Conservation (phyloP, 1,284 basidiomycete species). For the Phaffia rhodozyma region DNA sequence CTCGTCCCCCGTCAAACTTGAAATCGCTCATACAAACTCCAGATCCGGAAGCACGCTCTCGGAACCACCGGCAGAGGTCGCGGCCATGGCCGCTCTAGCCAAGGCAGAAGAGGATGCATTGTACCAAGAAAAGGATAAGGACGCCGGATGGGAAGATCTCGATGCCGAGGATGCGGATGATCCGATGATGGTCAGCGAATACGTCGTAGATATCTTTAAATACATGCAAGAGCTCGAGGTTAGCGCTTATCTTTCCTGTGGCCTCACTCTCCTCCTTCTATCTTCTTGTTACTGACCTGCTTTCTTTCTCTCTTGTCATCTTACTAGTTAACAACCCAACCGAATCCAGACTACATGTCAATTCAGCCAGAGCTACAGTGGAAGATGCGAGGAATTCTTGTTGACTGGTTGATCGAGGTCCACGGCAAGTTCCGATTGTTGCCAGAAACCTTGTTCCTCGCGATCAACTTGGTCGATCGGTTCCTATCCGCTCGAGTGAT, state of each 20-base stretch:
- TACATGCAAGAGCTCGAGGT: constrained; percentile 69
- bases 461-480: constrained; percentile 90
- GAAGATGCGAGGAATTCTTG: constrained; percentile 88
- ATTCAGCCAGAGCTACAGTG: constrained; percentile 80
- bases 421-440: constrained; percentile 86
- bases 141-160: constrained; percentile 62
- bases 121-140: constrained; percentile 35
- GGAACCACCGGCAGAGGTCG: constrained; percentile 22
- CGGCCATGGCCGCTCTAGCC: constrained; percentile 24
- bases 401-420: constrained; percentile 95
- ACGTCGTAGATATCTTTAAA: constrained; percentile 84
- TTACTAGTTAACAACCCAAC: constrained; percentile 59
- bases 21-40: background rate
- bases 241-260: constrained; percentile 22
- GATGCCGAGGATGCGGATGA: constrained; percentile 91
- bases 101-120: constrained; percentile 29
- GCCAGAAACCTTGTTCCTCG: constrained; percentile 91
- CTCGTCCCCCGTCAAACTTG: constrained; percentile 24
- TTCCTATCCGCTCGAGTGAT: constrained; percentile 85
- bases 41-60: background rate
- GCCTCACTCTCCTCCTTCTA: background rate
- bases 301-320: constrained; percentile 14
- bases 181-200: constrained; percentile 93
- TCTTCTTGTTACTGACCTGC: background rate
- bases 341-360: constrained; percentile 81